Evolutionary conservation across 2,329 filamentous ascomycete species (phyloP).

Genomic region (Aspergillus sp.): DNA sequence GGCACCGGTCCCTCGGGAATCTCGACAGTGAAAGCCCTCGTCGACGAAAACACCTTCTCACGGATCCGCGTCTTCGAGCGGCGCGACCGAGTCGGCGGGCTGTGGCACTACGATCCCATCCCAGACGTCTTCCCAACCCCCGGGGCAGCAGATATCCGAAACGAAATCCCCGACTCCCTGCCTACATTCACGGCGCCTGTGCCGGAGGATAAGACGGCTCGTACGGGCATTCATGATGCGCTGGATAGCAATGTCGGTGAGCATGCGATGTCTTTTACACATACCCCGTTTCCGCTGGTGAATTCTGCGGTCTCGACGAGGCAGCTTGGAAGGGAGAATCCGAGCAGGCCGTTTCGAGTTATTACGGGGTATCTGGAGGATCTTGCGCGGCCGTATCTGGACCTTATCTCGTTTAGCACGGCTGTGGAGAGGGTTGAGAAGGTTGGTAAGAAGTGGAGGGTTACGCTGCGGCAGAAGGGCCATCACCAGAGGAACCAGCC

Average conservation of each 20-base stretch:
- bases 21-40: conserved; percentile 22
- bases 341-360: conserved; percentile 25
- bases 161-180: conserved; percentile 16
- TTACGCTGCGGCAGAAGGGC: conserved; percentile 27
- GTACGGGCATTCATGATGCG: conserved; percentile 24
- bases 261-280: conserved; percentile 28
- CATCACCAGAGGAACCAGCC: conserved; percentile 9
- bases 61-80: conserved; percentile 34
- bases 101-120: conserved; percentile 30
- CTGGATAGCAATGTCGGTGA: conserved; percentile 32
- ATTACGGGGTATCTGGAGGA: conserved; percentile 25
- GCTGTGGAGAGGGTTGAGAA: conserved; percentile 30
- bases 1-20: conserved; percentile 8
- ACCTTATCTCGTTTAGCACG: conserved; percentile 31
- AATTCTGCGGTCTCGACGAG: conserved; percentile 24
- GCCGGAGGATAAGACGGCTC: conserved; percentile 22
- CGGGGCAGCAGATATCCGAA: background rate
- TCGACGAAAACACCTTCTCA: conserved; percentile 32
- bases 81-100: conserved; percentile 29
- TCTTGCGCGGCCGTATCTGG: conserved; percentile 25
- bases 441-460: conserved; percentile 25
- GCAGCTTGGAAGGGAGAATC: conserved; percentile 21
- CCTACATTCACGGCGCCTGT: conserved; percentile 18
- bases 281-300: conserved; percentile 23
- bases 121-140: conserved; percentile 25